Evolutionary conservation across 768 basidiomycete genomes (phyloP), one percentile per base, ranked within the genome.

Genomic region (Mycena chlorophos): DNA sequence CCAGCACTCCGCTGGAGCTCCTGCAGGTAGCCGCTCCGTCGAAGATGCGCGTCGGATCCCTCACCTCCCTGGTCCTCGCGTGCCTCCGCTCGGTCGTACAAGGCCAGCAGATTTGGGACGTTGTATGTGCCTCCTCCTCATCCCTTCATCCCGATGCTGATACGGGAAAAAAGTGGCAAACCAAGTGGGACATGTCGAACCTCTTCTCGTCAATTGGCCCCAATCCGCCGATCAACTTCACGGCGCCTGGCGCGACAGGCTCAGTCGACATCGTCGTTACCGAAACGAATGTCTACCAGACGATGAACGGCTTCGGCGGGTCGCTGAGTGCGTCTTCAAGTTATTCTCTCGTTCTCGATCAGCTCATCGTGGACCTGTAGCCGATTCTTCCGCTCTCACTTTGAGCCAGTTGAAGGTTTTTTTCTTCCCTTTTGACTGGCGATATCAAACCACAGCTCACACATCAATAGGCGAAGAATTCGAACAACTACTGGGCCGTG

Each of bases 381-480:
- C 89, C 22, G 89, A 91, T 63, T 88, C 87, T 2, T 84, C 88
- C 5, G 87, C 88, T 0, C 68, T 77, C 17, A 68, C 78, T n/a
- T 68, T 90, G 22, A 83, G 73, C 62, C 82, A 82, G 53, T 69
- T 91, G 49, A 91, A 91, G 81, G 89, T 84, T n/a, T n/a, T n/a
- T n/a, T n/a, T n/a, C n/a, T n/a, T n/a, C n/a, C n/a, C n/a, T n/a
- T n/a, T n/a, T n/a, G n/a, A n/a, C n/a, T n/a, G n/a, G n/a, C n/a
- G n/a, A n/a, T n/a, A n/a, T n/a, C n/a, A n/a, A n/a, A n/a, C n/a
- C n/a, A n/a, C n/a, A n/a, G n/a, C n/a, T n/a, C n/a, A n/a, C n/a
- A n/a, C n/a, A n/a, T n/a, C n/a, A n/a, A n/a, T 51, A 87, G 85
- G 69, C 66, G 2, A 74, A 67, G 63, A 82, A 88, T 61, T 65